A percentile compares a stretch with the other conserved stretches of the same genome.
phyloP scores from a whole-genome alignment of 495 filamentous ascomycete genomes.

The Pseudevernia furfuracea region DNA sequence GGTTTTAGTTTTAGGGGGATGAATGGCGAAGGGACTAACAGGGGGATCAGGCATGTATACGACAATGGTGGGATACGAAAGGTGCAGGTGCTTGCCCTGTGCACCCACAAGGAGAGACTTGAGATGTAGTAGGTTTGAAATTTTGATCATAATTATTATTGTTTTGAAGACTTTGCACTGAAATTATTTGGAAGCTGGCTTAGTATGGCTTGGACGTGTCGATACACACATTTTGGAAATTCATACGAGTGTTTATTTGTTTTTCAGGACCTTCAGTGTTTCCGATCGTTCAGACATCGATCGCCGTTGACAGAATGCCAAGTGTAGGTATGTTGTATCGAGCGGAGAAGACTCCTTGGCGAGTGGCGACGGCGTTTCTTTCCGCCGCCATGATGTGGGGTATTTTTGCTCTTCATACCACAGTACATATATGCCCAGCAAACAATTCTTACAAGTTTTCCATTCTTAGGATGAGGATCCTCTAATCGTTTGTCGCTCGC shows the following conservation, averaged over 20 bases:
- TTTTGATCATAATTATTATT: background rate
- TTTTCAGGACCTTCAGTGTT: background rate
- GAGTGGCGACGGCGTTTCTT: background rate
- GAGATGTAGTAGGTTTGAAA: background rate
- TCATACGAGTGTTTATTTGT: background rate
- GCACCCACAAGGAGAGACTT: slow-evolving; percentile 23
- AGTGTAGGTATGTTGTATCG: background rate
- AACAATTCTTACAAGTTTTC: background rate
- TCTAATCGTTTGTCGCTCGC: background rate
- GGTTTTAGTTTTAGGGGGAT: background rate
- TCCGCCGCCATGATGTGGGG: background rate
- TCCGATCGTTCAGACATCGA: background rate
- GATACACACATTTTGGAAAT: background rate
- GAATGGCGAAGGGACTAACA: background rate
- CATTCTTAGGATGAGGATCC: background rate
- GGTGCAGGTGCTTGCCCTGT: slow-evolving; percentile 27
- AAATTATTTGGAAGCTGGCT: background rate
- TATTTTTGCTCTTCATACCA: background rate
- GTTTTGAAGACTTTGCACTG: background rate
- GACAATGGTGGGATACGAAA: slow-evolving; percentile 30
- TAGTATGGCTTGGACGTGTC: background rate
- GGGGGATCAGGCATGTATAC: slow-evolving; percentile 22
- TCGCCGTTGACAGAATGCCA: background rate
- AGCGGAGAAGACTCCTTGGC: background rate
- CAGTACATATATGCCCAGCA: background rate